phyloP scores from a whole-genome alignment of 192 early-diverging fungal species.

The Coemansia sp. region DNA sequence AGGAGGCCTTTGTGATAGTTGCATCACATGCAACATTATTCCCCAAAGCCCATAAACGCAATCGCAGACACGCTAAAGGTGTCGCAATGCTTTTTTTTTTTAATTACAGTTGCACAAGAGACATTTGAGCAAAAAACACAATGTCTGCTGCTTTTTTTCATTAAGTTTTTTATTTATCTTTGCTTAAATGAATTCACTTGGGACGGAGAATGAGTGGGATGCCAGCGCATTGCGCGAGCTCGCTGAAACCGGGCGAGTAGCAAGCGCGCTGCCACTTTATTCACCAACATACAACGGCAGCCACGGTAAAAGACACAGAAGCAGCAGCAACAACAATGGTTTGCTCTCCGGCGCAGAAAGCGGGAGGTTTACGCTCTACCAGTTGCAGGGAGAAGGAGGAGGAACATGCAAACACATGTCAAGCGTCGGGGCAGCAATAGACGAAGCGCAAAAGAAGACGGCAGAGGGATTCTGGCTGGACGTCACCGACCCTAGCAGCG shows the following conservation, averaged over 20 bases:
- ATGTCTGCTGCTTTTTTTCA: too few species aligned
- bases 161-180: too few species aligned
- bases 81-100: neutral
- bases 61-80: too few species aligned
- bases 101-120: neutral
- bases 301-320: neutral
- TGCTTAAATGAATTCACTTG: neutral
- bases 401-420: neutral
- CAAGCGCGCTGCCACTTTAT: neutral
- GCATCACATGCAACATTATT: too few species aligned
- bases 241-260: slow-evolving; percentile 9
- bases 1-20: too few species aligned
- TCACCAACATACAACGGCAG: neutral
- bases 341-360: neutral
- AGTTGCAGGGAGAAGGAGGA: neutral
- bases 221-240: slow-evolving; percentile 10
- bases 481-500: slow-evolving; percentile 58
- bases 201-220: slow-evolving; percentile 16
- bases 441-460: neutral
- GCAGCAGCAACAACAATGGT: too few species aligned
- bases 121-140: too few species aligned
- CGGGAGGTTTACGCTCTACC: neutral
- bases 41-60: too few species aligned
- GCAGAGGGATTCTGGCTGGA: slow-evolving; percentile 60
- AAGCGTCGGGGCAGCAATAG: neutral